Base-by-base conservation (phyloP, 1,284 basidiomycete species). In the Fomitopsis betulina region DNA sequence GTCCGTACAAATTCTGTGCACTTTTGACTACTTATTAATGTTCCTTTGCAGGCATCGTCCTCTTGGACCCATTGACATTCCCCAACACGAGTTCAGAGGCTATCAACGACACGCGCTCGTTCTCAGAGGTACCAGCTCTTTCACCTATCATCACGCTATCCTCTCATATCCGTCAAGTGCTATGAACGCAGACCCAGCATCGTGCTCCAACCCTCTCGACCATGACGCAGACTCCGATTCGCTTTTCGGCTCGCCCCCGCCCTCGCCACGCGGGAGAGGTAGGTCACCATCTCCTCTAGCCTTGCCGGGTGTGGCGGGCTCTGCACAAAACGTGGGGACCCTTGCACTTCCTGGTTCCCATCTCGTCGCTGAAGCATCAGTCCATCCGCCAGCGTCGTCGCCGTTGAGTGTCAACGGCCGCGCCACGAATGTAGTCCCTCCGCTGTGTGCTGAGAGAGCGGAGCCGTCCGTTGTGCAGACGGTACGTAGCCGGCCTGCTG, bases 281-380 rank as follows among this genome's bases (percentile, higher is more conserved):
- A 90, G 86, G 85, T 86, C 86, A 75, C 81, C 83, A 59, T 67
- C 86, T 50, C 69, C 69, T 64, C 74, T 85, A 70, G 86, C 86
- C 58, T 76, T 86, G 62, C 84, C 85, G 65, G 74, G 77, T 68
- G 74, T 74, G 68, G 67, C 70, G 65, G 70, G 72, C 72, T 72
- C 67, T 71, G 72, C 75, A 75, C 76, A 90, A 89, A 91, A 92
- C 83, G 89, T 92, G 89, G 89, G 89, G 89, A 87, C 89, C 88
- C 91, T 91, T 91, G 89, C 89, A 91, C 89, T 90, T 89, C 87
- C 88, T 90, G 89, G 89, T 85, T 89, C 87, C 88, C 89, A 89
- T 79, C 79, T 78, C 74, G 78, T 78, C 87, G 87, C 87, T 91
- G 86, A 91, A 91, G 80, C 85, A 78, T 79, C 86, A 76, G 79